These are phyloP conservation scores for Geranium rotundifolium DNA, from an alignment of 345 rosid genomes.

Conservation along the genomic window DNA sequence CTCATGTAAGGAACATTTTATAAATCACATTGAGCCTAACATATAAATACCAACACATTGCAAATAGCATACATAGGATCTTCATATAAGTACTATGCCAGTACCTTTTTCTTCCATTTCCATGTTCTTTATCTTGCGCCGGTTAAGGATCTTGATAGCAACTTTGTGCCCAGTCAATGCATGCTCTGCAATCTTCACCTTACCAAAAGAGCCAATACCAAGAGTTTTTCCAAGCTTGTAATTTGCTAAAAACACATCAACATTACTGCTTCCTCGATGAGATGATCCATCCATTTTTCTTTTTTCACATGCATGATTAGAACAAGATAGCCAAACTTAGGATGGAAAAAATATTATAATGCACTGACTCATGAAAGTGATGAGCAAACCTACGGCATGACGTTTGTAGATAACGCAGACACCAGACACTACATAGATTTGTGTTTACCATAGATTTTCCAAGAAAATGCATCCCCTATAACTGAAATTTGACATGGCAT, in stretches of 20 bases:
- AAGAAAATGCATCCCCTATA: neutral
- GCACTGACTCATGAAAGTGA: neutral
- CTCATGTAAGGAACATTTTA: no score
- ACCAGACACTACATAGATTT: neutral
- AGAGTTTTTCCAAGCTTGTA: slow-evolving; percentile 94
- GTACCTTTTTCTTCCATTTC: slow-evolving; percentile 97
- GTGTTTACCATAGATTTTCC: neutral
- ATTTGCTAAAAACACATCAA: slow-evolving; percentile 56
- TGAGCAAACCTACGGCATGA: neutral
- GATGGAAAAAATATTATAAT: neutral
- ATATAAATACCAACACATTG: neutral
- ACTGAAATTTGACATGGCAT: neutral
- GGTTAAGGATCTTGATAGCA: slow-evolving; percentile 90
- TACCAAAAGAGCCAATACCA: slow-evolving; percentile 93
- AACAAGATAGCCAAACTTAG: neutral
- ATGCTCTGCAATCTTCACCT: slow-evolving; percentile 96
- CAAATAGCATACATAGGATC: neutral
- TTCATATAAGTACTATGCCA: neutral
- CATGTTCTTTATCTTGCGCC: slow-evolving; percentile 81
- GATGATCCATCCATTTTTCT: slow-evolving; percentile 58
- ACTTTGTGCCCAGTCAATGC: slow-evolving; percentile 87
- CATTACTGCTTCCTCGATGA: slow-evolving; percentile 40
- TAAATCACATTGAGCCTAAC: no score
- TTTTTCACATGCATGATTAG: neutral
- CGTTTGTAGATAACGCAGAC: neutral